A percentile compares a stretch with the other conserved stretches of the same genome.
These are phyloP conservation scores for Xylaria multiplex DNA, from an alignment of 2,329 filamentous ascomycete species.

Conservation along the genomic window DNA sequence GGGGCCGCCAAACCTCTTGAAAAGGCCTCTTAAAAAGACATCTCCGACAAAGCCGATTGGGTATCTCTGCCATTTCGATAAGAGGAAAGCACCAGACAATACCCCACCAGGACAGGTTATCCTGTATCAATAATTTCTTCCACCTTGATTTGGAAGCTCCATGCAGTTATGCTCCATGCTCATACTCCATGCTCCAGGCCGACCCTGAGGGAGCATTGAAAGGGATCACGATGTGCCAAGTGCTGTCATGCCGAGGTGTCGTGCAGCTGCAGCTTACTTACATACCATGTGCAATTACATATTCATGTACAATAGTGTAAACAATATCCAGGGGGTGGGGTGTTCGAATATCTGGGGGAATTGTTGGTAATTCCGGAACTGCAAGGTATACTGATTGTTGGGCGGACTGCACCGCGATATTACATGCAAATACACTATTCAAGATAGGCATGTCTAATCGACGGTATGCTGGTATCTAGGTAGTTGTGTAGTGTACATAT, in stretches of 20 bases:
- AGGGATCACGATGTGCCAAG: conserved; percentile 27
- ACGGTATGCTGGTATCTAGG: no score
- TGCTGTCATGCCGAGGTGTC: conserved; percentile 30
- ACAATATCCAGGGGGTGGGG: neutral
- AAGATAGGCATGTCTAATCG: no score
- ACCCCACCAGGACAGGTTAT: neutral
- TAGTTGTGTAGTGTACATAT: no score
- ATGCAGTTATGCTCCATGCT: neutral
- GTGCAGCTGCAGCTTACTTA: conserved; percentile 32
- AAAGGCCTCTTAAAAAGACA: conserved; percentile 26
- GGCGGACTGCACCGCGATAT: no score
- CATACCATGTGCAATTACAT: conserved; percentile 9
- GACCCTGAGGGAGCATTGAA: conserved; percentile 7
- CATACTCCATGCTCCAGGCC: neutral
- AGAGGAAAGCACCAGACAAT: neutral
- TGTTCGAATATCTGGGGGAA: neutral
- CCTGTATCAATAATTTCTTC: conserved; percentile 5
- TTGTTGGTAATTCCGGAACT: conserved; percentile 7
- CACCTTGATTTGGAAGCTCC: conserved; percentile 24
- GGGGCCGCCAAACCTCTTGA: neutral
- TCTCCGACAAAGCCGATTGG: conserved; percentile 18
- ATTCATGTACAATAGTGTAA: neutral
- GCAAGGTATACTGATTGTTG: neutral
- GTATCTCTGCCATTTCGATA: conserved; percentile 6
- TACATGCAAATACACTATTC: no score